Base-by-base conservation (phyloP, 2,329 filamentous ascomycete species). In the Clonostachys rhizophaga region DNA sequence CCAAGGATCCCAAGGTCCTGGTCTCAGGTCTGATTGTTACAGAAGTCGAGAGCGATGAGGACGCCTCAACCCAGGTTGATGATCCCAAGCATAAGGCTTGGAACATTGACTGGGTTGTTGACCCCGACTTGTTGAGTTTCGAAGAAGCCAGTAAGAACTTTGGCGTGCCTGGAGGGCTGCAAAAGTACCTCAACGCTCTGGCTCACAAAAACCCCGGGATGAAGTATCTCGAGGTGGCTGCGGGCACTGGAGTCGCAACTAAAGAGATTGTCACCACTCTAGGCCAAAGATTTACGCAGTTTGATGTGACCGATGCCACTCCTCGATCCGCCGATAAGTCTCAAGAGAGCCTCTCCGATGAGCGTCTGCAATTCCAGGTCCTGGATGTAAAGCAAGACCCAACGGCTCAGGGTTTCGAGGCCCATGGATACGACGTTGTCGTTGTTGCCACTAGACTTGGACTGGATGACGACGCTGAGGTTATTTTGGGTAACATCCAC, bases 341-440 rank as follows among this genome's bases (percentile, higher is more conserved):
- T 13, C 13, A 17, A 20, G 40, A 41, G 40, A 17, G 40, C 40
- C 16, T 41, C 40, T n/a, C 13, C 13, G 13, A 41, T 11, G 40
- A 13, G 7, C 50, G 48, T n/a, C 51, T 61, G 12, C 50, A 52
- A 1, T 65, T 62, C 40, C 44, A 51, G n/a, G 44, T 46, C 2
- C 55, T 71, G 3, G 61, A 72, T 42, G 56, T 67, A 20, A 52
- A 61, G 47, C 52, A 51, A 14, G 53, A 61, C 34, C 56, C 61
- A 0, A 2, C 53, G 4, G 52, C 52, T 6, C 63, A 66, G 41
- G 62, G 60, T 0, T 65, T 63, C 39, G 52, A 58, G 6, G 43
- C 46, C 1, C 48, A 46, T 0, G 50, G 47, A 3, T 66, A 57
- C 44, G 63, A 65, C 40, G 45, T 66, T 2, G 47, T 66, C 39